These are phyloP conservation scores for Setaria italica DNA, from an alignment of 202 grass and related monocot species.

Conservation along the genomic window DNA sequence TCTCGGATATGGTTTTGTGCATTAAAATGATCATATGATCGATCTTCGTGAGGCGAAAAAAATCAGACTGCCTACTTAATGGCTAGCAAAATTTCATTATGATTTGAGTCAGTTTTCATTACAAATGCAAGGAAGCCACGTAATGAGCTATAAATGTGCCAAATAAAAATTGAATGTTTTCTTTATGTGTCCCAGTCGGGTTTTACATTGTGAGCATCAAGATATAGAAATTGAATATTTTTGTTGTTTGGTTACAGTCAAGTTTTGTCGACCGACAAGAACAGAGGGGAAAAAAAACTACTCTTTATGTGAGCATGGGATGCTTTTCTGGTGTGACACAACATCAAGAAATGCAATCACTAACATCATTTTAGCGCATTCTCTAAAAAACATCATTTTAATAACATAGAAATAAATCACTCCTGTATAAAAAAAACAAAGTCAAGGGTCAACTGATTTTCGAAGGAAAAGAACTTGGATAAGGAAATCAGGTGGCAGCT, in stretches of 20 bases:
- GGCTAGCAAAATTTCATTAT: neutral
- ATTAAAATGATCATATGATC: constrained; percentile 37
- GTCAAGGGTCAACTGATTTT: neutral
- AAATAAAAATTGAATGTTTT: neutral
- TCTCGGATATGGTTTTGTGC: constrained; percentile 12
- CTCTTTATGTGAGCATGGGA: neutral
- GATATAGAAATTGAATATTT: neutral
- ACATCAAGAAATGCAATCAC: neutral
- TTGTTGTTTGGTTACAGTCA: neutral
- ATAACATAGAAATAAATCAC: neutral
- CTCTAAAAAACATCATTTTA: neutral
- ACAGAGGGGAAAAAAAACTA: neutral
- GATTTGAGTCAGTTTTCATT: neutral
- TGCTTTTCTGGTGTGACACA: neutral
- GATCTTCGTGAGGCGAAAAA: neutral
- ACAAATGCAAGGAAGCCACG: neutral
- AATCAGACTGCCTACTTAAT: neutral
- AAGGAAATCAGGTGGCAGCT: too few species aligned
- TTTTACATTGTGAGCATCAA: neutral
- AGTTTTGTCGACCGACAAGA: neutral
- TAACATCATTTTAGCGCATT: neutral
- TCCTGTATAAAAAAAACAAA: neutral
- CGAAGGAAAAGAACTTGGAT: too few species aligned
- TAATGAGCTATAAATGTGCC: neutral
- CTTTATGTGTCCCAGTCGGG: neutral